Evolutionary conservation across 345 rosid species (phyloP).

Genomic region (Melaleuca quinquenervia): DNA sequence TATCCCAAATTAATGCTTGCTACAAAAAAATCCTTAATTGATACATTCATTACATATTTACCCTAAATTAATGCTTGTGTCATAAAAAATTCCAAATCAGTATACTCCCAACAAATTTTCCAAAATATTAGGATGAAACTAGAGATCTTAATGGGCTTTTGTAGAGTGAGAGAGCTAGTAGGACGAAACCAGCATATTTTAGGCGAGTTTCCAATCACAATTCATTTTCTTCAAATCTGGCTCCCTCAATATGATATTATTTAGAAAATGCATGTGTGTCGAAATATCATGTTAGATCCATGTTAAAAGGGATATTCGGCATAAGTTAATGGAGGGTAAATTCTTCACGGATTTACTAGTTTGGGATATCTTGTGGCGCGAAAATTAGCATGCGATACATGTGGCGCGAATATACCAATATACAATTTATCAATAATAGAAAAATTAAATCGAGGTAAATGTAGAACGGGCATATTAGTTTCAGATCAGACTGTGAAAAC

Average conservation of each 20-base stretch:
- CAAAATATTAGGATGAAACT: neutral
- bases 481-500: accelerated
- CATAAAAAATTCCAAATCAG: neutral
- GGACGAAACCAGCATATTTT: neutral
- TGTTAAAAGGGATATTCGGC: accelerated
- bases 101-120: neutral
- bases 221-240: neutral
- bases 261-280: neutral
- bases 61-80: neutral
- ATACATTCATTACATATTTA: too few species aligned
- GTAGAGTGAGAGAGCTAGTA: neutral
- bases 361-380: too few species aligned
- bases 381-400: neutral
- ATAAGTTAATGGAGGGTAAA: accelerated
- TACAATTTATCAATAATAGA: accelerated
- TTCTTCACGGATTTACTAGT: accelerated
- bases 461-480: accelerated
- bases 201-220: neutral
- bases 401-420: neutral
- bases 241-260: neutral
- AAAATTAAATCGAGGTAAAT: neutral
- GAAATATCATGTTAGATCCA: accelerated
- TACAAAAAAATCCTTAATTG: too few species aligned
- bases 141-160: neutral
- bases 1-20: neutral